A percentile compares a stretch with the other conserved stretches of the same genome.
These are phyloP conservation scores for Cryptococcus hybrid DNA, from an alignment of 1,284 basidiomycete species.

Conservation along the genomic window DNA sequence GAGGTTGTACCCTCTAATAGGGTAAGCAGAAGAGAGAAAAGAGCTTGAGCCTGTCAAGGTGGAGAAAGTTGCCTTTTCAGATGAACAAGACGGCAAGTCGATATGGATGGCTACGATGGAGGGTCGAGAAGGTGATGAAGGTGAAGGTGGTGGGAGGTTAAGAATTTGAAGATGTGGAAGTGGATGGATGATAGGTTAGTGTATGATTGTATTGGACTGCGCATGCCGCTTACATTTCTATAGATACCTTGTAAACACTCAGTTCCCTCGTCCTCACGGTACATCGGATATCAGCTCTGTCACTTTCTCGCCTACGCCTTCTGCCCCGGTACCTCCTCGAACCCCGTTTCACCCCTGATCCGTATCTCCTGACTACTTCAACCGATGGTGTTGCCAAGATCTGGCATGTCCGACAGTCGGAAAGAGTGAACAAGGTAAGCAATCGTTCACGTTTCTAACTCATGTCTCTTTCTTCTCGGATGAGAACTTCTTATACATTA, in stretches of 20 bases:
- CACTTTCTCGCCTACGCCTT: conserved; percentile 56
- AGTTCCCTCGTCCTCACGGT: conserved; percentile 87
- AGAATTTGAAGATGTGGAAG: conserved; percentile 84
- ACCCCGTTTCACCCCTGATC: conserved; percentile 20
- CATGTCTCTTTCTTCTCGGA: too few relatives aligned
- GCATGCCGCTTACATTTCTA: conserved; percentile 11
- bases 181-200: conserved; percentile 61
- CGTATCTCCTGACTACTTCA: conserved; percentile 50
- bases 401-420: conserved; percentile 49
- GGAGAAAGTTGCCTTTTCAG: conserved; percentile 65
- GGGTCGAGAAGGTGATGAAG: conserved; percentile 64
- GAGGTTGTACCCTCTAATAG: conserved; percentile 94
- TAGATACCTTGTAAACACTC: conserved; percentile 64
- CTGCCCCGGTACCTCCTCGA: conserved; percentile 7
- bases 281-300: conserved; percentile 63
- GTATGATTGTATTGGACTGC: conserved; percentile 6
- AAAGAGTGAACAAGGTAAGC: conserved; percentile 46
- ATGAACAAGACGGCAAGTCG: conserved; percentile 45
- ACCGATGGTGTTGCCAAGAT: conserved; percentile 50
- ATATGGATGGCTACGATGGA: conserved; percentile 95
- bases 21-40: conserved; percentile 73
- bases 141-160: conserved; percentile 57
- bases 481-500: conserved; percentile 49
- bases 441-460: background rate
- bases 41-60: conserved; percentile 75